Base-by-base conservation (phyloP, 1,139 yeast species). In the Lodderomyces theae region DNA sequence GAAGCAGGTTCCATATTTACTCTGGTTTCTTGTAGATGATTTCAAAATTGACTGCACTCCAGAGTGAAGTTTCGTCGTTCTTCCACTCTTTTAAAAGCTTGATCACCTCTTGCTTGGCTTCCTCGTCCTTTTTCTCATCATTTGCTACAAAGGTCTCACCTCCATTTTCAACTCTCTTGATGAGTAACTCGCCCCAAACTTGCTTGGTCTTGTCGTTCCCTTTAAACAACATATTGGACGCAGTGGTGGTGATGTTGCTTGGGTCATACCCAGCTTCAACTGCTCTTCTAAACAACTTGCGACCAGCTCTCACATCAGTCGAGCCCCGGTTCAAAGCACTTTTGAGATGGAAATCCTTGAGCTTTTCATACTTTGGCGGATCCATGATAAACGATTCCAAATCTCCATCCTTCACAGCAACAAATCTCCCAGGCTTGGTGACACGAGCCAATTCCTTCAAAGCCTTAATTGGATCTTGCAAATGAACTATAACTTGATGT, bases 401-500 rank as follows among this genome's bases (percentile, higher is more conserved):
- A 40, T 66, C 71, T 3, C 64, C 60, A 34, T 69, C 72, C 29
- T 62, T 56, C 9, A 57, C 57, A 35, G 69, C 64, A 0, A 68
- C 47, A 36, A 54, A 61, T 0, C 75, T 77, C 7, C 64, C 63
- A 1, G 70, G 70, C 42, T 64, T 61, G 22, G 65, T 51, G 4
- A 69, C 61, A 31, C 77, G 52, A 33, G 45, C 42, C 25, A 69
- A 42, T 41, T 72, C 77, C 13, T 51, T 46, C 23, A 72, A 49
- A 0, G 61, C 64, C 3, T 32, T 22, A 5, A 58, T 54, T 1
- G 69, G 72, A 37, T 64, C 64, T 16, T 53, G 51, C 37, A 69
- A 50, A 43, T 69, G 74, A 31, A 67, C 54, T n/a, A 68, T 43
- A 4, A 69, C 73, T 46, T 69, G 74, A 44, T 65, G 72, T 15